Base-by-base conservation (phyloP, 2,329 filamentous ascomycete genomes). In the Epichloe sp. region DNA sequence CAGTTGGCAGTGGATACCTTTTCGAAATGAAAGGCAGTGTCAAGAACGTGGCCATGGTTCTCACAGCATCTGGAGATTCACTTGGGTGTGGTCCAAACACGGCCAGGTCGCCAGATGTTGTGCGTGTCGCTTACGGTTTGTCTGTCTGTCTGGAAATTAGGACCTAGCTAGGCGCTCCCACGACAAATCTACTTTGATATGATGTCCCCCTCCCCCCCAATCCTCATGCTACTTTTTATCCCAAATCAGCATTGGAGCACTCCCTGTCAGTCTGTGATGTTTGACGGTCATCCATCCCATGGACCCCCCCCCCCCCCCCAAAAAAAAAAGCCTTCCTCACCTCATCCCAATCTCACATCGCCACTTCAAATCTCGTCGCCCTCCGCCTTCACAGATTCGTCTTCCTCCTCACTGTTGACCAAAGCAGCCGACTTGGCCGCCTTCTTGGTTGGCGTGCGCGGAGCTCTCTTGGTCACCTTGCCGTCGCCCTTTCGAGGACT, bases 391-490 rank as follows among this genome's bases (percentile, higher is more conserved):
- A 11, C 57, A 12, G 23, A 36, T 14, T 48, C 51, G 3, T 48
- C 51, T 4, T 54, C 53, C 1, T 54, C 53, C 12, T 56, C 56
- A 15, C 55, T 54, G 36, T 55, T 55, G 19, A 35, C 47, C 47
- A 31, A 50, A 40, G 26, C 49, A 40, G 37, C 49, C 46, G 26
- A 43, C 45, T 64, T 67, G 36, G 41, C 42, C 12, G 21, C 52
- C 56, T 62, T 64, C 62, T 67, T 68, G 42, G 61, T 61, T 1
- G 62, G 55, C 7, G 61, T 56, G 1, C 58, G 58, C 4, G 60
- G 56, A 12, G 26, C 53, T 53, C 63, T 67, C 59, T 67, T 69
- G 49, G 59, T 51, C 12, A 69, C 58, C 53, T 62, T 66, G 40
- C 52, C 53, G 6, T 62, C 55, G 15, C 26, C 38, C 59, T 69